These are phyloP conservation scores for Triadica sebifera DNA, from an alignment of 345 rosid species.

Conservation along the genomic window DNA sequence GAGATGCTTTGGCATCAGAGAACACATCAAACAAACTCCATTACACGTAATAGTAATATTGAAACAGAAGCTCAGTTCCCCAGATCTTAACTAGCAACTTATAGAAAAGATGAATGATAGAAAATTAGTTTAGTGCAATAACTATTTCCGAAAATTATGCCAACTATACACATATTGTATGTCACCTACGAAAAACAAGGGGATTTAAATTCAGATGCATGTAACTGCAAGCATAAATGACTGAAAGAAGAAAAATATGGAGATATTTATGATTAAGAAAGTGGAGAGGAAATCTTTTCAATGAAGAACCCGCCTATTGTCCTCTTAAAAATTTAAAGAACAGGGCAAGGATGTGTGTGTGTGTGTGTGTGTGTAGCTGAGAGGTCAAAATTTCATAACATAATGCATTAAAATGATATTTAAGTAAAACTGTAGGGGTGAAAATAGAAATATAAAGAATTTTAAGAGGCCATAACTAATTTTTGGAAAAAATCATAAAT, in stretches of 20 bases:
- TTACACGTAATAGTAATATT: neutral
- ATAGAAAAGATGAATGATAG: neutral
- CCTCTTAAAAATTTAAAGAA: neutral
- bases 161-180: neutral
- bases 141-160: neutral
- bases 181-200: neutral
- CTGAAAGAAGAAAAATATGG: neutral
- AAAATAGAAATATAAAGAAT: too few species aligned
- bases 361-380: too few species aligned
- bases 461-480: neutral
- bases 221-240: neutral
- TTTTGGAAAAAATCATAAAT: too few species aligned
- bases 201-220: neutral
- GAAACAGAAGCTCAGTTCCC: neutral
- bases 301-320: neutral
- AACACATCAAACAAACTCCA: constrained; percentile 5
- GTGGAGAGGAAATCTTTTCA: neutral
- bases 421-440: too few species aligned
- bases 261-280: neutral
- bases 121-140: neutral
- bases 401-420: too few species aligned
- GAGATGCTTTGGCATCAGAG: constrained; percentile 30
- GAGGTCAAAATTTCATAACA: too few species aligned
- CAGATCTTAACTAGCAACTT: neutral
- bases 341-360: neutral